Evolutionary conservation across 2,329 filamentous ascomycete genomes (phyloP).

Genomic region (Ophiobolus disseminans): DNA sequence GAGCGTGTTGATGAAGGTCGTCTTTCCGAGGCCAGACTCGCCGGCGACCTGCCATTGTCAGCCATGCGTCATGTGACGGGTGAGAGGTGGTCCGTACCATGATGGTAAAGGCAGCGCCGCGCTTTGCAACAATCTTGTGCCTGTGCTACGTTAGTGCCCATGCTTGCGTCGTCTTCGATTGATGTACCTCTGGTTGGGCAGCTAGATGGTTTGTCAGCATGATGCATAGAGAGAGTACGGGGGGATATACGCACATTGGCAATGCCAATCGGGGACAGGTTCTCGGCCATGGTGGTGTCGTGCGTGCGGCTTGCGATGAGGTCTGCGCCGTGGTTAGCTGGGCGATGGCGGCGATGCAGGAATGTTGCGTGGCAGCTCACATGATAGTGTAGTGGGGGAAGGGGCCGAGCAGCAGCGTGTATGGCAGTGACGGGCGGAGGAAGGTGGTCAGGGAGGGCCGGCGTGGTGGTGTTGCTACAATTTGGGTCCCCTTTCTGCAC

Average conservation of each 20-base stretch:
- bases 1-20: slow-evolving; percentile 99
- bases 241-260: slow-evolving; percentile 66
- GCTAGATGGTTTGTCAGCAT: slow-evolving; percentile 55
- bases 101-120: slow-evolving; percentile 98
- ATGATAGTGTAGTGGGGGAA: not conserved
- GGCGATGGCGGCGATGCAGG: slow-evolving; percentile 2
- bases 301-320: slow-evolving; percentile 24
- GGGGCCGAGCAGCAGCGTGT: not conserved
- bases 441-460: slow-evolving; percentile 7
- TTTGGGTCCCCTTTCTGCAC: slow-evolving; percentile 51
- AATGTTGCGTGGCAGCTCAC: not conserved
- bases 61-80: slow-evolving; percentile 4
- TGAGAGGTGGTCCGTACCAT: slow-evolving; percentile 71
- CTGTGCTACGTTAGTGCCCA: slow-evolving; percentile 52
- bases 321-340: slow-evolving; percentile 32
- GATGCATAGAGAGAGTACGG: slow-evolving; percentile 1
- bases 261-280: slow-evolving; percentile 73
- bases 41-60: slow-evolving; percentile 78
- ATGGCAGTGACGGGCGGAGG: not conserved
- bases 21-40: slow-evolving; percentile 98
- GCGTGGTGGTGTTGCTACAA: slow-evolving; percentile 38
- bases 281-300: slow-evolving; percentile 64
- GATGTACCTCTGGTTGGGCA: slow-evolving; percentile 72
- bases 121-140: slow-evolving; percentile 77
- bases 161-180: slow-evolving; percentile 20